Base-by-base conservation (phyloP, 441 rosid genomes). In the Manihot esculenta region DNA sequence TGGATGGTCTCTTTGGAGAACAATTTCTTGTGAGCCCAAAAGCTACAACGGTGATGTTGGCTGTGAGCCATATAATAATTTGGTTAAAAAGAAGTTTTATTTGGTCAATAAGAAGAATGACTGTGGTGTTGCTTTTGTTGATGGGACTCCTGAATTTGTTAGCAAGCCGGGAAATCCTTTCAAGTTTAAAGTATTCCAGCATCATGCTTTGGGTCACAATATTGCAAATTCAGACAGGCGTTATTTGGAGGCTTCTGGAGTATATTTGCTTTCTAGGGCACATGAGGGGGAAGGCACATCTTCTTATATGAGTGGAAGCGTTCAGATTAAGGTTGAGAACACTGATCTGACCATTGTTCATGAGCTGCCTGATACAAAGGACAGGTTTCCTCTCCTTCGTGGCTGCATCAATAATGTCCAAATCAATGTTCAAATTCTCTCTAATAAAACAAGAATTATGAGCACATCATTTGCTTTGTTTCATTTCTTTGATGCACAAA, bases 91-190 rank as follows among this genome's bases (percentile, higher is more conserved):
- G 66, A 80, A 88, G 38, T 89, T 89, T 81, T 89, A 89, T 87
- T 88, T 94, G 65, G 86, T 90, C 62, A 94, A 92, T 72, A 89
- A 88, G 85, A 94, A 90, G 87, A 89, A 84, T 82, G 93, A 83
- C 64, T 84, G 80, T 79, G 96, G 86, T 80, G 83, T 94, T 84
- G 94, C 98, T 74, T 86, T 90, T 76, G 64, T 82, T 68, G 87
- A 90, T 82, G 94, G 89, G 70, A 64, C 84, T 73, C 98, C 99
- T 60, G 89, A 87, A 84, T 94, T 92, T 86, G 93, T 94, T 45
- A 80, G 79, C 76, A 92, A 86, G 86, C 97, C 98, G 74, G 98
- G 99, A 85, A 90, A 87, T 85, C 93, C 89, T 58, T 88, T 94
- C 86, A 94, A 94, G 87, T 87, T 94, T 66, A 92, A 91, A 84